Percentiles rank a stretch among this genome's conserved stretches.
Evolutionary conservation across 2,329 filamentous ascomycete species (phyloP).

Genomic region (Cercospora zeina): DNA sequence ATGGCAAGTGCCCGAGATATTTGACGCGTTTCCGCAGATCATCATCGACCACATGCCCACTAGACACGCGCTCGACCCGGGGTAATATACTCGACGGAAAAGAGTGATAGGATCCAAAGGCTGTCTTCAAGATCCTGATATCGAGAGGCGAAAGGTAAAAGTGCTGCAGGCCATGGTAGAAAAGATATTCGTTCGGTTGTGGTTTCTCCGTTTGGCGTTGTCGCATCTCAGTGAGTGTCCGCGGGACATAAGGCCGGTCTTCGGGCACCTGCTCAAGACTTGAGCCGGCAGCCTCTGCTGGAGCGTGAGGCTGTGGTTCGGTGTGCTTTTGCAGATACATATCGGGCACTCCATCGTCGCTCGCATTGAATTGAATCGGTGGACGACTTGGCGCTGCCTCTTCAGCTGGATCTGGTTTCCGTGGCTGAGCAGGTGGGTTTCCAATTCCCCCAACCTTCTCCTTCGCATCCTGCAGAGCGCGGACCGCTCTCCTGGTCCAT

Average conservation of each 20-base stretch:
- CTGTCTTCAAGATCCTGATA: conserved; percentile 86
- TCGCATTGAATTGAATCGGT: conserved; percentile 50
- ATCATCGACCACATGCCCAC: conserved; percentile 84
- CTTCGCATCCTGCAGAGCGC: conserved; percentile 70
- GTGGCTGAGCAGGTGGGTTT: conserved; percentile 58
- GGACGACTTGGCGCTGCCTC: conserved; percentile 43
- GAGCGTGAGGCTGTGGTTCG: conserved; percentile 14
- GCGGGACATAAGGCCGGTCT: conserved; percentile 39
- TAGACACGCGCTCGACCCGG: conserved; percentile 83
- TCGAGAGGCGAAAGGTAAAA: conserved; percentile 88
- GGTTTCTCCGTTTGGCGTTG: conserved; percentile 48
- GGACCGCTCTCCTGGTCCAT: conserved; percentile 84
- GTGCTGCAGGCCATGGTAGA: conserved; percentile 84
- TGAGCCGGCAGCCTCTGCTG: conserved; percentile 17
- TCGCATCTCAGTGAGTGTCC: conserved; percentile 50
- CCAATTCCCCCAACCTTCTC: conserved; percentile 71
- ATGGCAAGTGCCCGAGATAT: conserved; percentile 81
- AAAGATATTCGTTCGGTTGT: conserved; percentile 67
- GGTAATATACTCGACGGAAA: conserved; percentile 87
- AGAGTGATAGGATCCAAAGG: conserved; percentile 76
- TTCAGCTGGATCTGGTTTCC: conserved; percentile 46
- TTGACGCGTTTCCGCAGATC: conserved; percentile 78
- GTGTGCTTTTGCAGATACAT: conserved; percentile 48
- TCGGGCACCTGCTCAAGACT: conserved; percentile 35
- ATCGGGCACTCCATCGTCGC: conserved; percentile 50